phyloP scores from a whole-genome alignment of 2,329 filamentous ascomycete genomes.

The Ophiostoma montium region DNA sequence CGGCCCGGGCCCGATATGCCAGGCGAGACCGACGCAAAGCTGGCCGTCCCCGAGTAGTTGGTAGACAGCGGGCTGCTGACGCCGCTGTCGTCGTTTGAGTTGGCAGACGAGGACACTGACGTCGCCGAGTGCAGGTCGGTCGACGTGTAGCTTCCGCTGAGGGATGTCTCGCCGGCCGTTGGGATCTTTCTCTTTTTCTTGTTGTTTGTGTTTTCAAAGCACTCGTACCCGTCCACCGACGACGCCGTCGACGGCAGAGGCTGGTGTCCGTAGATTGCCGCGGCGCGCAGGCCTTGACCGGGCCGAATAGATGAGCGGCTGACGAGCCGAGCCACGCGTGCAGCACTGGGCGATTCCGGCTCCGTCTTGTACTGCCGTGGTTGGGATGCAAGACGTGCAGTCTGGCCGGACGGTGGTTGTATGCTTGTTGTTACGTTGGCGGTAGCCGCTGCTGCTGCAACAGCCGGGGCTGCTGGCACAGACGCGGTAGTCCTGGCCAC shows the following conservation, averaged over 20 bases:
- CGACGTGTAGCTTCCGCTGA: slow-evolving; percentile 28
- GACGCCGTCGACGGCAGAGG: slow-evolving; percentile 49
- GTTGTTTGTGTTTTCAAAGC: slow-evolving; percentile 96
- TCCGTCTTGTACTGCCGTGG: slow-evolving; percentile 37
- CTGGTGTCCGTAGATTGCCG: slow-evolving; percentile 25
- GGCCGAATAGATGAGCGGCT: slow-evolving; percentile 5
- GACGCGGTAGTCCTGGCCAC: not conserved
- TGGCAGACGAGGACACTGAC: slow-evolving; percentile 15
- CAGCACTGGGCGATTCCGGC: slow-evolving; percentile 28
- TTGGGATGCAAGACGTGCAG: not conserved
- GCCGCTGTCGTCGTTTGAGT: slow-evolving; percentile 4
- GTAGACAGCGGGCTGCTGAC: slow-evolving; percentile 5
- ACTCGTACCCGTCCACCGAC: slow-evolving; percentile 80
- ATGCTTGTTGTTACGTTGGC: not conserved
- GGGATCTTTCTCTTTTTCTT: slow-evolving; percentile 99
- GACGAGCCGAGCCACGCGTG: slow-evolving; percentile 7
- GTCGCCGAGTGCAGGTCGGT: slow-evolving; percentile 20
- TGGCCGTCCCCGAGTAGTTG: slow-evolving; percentile 20
- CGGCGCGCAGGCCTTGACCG: not conserved
- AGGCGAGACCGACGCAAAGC: slow-evolving; percentile 42
- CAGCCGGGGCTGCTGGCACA: not conserved
- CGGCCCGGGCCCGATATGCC: slow-evolving; percentile 76
- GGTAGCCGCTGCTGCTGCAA: not conserved
- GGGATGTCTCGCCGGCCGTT: slow-evolving; percentile 57
- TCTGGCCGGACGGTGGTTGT: not conserved